Base-by-base conservation (phyloP, 2,329 filamentous ascomycete genomes). In the Penicillium sp. region DNA sequence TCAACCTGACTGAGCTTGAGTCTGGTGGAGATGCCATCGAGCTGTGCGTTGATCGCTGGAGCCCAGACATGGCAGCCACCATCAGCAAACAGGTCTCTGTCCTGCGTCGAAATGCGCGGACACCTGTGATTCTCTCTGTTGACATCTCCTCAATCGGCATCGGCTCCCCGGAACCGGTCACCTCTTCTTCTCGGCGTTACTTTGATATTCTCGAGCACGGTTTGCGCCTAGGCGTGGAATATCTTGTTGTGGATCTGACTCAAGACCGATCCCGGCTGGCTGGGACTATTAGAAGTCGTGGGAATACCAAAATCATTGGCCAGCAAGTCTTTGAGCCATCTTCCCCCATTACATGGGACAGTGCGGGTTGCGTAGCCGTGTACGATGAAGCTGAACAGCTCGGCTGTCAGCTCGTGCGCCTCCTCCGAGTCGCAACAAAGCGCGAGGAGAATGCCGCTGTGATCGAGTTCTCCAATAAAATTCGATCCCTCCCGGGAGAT, bases 11-110 rank as follows among this genome's bases (percentile, higher is more conserved):
- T 5, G 76, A 81, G 43, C 72, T 86, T 2, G 83, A 86, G 68
- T 83, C 83, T 8, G 77, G 80, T 9, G 83, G 78, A 8, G 84
- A 87, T 72, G 82, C 81, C 22, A 79, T 86, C 40, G 84, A 86
- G 64, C 72, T 86, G 3, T 81, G 83, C 55, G 78, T 87, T 48
- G 84, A 87, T 69, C 76, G 76, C 43, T 85, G 83, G 81, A 76
- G 78, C 8, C 70, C 77, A 24, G 77, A 80, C 51, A 70, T 83
- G 56, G 67, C 79, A 29, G 78, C 76, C 51, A 66, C 78, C 9
- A 74, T 86, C 59, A 81, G 81, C 40, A 80, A 79, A 44, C 80
- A 85, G 60, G 79, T 87, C 3, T 81, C 83, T 14, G 72, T 82
- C 34, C 80, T 86, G 49, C 79, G 84, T 57, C 79, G 84, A 60